Percentiles rank a stretch among this genome's conserved stretches.
Evolutionary conservation across 805 yeast species (phyloP).

Genomic region (Kluyveromyces aestuarii): DNA sequence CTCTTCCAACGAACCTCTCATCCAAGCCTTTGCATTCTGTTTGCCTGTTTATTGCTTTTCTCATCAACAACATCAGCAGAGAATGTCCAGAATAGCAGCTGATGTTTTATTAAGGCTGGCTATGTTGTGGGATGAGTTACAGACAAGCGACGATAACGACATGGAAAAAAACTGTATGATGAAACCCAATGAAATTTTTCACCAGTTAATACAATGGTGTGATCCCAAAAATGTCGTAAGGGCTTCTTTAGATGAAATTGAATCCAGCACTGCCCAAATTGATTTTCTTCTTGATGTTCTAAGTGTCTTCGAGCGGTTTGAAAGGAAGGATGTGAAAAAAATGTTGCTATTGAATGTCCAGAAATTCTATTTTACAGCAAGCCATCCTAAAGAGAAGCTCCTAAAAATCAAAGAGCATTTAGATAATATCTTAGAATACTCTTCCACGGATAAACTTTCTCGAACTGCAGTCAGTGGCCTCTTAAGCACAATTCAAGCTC

Average conservation of each 20-base stretch:
- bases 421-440: slow-evolving; percentile 25
- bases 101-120: slow-evolving; percentile 58
- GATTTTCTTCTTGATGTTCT: slow-evolving; percentile 48
- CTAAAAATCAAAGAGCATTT: slow-evolving; percentile 19
- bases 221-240: slow-evolving; percentile 63
- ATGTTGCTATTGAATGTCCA: slow-evolving; percentile 42
- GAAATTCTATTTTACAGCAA: slow-evolving; percentile 37
- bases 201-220: slow-evolving; percentile 76
- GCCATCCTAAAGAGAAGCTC: slow-evolving; percentile 20
- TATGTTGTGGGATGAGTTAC: slow-evolving; percentile 32
- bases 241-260: slow-evolving; percentile 33
- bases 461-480: slow-evolving; percentile 30
- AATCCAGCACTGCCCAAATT: slow-evolving; percentile 43
- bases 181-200: slow-evolving; percentile 46
- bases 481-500: slow-evolving; percentile 3
- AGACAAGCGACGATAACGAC: slow-evolving; percentile 28
- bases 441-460: slow-evolving; percentile 25
- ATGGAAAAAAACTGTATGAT: slow-evolving; percentile 19
- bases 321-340: slow-evolving; percentile 44
- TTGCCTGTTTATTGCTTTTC: slow-evolving; percentile 83
- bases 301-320: slow-evolving; percentile 37
- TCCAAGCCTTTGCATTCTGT: slow-evolving; percentile 78
- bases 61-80: slow-evolving; percentile 58
- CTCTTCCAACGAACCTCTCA: slow-evolving; percentile 50
- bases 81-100: slow-evolving; percentile 52